These are phyloP conservation scores for Ilex paraguariensis DNA, from an alignment of 305 asterid species.

Conservation along the genomic window DNA sequence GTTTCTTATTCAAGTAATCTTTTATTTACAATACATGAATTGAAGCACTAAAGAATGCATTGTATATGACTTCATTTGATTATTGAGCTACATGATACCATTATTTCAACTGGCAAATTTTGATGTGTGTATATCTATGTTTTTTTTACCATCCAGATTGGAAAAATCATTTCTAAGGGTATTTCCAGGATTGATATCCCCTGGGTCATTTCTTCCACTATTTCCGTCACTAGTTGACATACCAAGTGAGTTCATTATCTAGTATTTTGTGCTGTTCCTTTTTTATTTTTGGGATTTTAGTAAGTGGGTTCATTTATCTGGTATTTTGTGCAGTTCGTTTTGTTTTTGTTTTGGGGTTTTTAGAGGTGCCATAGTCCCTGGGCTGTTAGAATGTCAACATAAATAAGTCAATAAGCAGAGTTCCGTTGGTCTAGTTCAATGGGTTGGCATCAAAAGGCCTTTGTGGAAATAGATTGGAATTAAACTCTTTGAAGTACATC, in stretches of 20 bases:
- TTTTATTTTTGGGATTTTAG: slow-evolving; percentile 1
- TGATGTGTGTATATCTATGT: background rate
- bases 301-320: background rate
- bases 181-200: slow-evolving; percentile 61
- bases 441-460: background rate
- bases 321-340: too few species aligned
- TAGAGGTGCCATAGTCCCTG: background rate
- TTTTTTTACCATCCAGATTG: slow-evolving; percentile 44
- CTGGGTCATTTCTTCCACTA: slow-evolving; percentile 80
- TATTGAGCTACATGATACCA: background rate
- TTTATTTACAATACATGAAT: too few species aligned
- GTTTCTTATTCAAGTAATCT: too few species aligned
- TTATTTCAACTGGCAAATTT: slow-evolving; percentile 1
- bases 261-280: slow-evolving; percentile 2
- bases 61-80: background rate
- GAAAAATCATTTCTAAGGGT: slow-evolving; percentile 48
- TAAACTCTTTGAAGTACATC: background rate
- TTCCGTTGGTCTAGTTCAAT: background rate
- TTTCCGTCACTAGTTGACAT: slow-evolving; percentile 77
- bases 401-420: background rate
- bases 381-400: too few species aligned
- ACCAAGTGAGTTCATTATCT: slow-evolving; percentile 60
- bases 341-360: background rate
- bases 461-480: background rate
- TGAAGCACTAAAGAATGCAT: background rate